Evolutionary conservation across 495 filamentous ascomycete genomes (phyloP), one percentile per base, ranked within the genome.

Genomic region (Polyplosphaeria fusca): DNA sequence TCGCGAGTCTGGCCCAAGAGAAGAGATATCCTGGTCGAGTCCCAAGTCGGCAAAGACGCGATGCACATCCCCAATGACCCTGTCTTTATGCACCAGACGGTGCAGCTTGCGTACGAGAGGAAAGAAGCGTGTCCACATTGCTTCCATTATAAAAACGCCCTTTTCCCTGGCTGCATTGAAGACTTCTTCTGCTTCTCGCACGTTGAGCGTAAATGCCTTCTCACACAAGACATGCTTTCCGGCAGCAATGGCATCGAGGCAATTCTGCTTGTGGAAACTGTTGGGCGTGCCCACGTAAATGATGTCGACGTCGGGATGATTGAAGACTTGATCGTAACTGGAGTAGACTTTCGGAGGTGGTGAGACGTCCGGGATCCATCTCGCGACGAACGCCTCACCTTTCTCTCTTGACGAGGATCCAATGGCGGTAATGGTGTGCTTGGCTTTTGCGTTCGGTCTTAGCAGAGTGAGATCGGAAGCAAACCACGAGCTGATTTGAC

Each of bases 231-330:
- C 69, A 42, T 76, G 60, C 55, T 73, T 73, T 14, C 71, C 70
- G 44, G 67, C 68, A 5, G 55, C 56, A 43, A 75, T 76, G 9
- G 75, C 74, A 50, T 73, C 68, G 41, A 78, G 60, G 38, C 66
- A 73, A 38, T 74, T 67, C 13, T 64, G 47, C 43, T 69, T 69
- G 58, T 77, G 76, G 35, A 72, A 70, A 11, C 63, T 60, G 26
- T 77, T 71, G 2, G 75, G 76, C 0, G 73, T 76, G 35, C 71
- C 73, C 28, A 77, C 71, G 58, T 76, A 77, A 27, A 77, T 66
- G 37, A 74, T 68, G 44, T 77, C 75, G 18, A 77, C 71, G 23
- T 70, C 52, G 20, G 66, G 47, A 53, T 75, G 68, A 0, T 54
- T 37, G 49, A 73, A 66, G 52, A 73, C 60, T 18, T 68, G 54